phyloP scores from a whole-genome alignment of 2,329 filamentous ascomycete genomes.

The Microcyclospora tardicrescens region DNA sequence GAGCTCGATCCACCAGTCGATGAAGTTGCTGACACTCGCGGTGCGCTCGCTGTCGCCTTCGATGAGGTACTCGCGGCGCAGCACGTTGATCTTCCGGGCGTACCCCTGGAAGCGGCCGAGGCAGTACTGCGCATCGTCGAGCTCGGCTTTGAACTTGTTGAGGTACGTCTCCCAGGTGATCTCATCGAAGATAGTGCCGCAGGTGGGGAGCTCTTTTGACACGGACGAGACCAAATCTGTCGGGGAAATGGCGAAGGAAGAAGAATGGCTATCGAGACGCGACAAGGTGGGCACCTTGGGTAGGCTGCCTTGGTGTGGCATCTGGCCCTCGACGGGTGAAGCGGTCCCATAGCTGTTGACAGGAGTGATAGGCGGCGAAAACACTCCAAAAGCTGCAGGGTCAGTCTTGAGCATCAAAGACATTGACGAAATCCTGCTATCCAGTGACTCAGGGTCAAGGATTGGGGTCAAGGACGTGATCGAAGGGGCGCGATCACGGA shows the following conservation, averaged over 20 bases:
- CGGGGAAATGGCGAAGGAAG: conserved; percentile 1
- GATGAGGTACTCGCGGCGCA: conserved; percentile 10
- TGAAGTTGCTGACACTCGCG: conserved; percentile 22
- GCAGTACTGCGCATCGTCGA: conserved; percentile 23
- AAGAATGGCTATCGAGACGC: not conserved
- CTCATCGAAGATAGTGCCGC: conserved; percentile 13
- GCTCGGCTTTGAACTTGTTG: conserved; percentile 18
- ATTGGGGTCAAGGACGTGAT: not conserved
- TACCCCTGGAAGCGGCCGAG: conserved; percentile 32
- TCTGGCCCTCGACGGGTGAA: conserved; percentile 7
- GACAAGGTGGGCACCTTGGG: not conserved
- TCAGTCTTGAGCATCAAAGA: conserved; percentile 3
- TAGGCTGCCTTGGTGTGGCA: not conserved
- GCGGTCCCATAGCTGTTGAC: conserved; percentile 11
- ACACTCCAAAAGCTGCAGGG: conserved; percentile 12
- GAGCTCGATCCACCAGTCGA: conserved; percentile 28
- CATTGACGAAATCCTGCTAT: not conserved
- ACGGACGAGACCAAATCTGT: not conserved
- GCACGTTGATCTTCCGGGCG: conserved; percentile 15
- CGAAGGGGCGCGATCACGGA: not conserved
- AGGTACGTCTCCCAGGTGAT: conserved; percentile 21
- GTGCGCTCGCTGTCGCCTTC: conserved; percentile 7
- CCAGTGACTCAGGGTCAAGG: no score
- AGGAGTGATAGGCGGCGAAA: conserved; percentile 22
- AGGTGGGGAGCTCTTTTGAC: not conserved